A percentile compares a stretch with the other conserved stretches of the same genome.
phyloP scores from a whole-genome alignment of 169 alveolate species.

The Plasmodium coatneyi region DNA sequence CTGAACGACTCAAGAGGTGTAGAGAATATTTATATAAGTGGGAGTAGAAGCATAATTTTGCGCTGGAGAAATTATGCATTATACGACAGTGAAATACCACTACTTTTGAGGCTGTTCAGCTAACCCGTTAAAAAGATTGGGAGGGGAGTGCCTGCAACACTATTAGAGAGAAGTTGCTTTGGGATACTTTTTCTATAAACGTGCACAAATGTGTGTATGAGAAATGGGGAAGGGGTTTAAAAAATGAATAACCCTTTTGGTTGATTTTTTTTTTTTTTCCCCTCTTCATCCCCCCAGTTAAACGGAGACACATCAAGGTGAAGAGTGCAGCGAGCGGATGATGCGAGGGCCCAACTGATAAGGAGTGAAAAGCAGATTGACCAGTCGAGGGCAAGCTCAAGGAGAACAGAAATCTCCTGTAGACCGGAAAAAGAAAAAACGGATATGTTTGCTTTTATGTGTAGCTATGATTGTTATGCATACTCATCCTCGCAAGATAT shows the following conservation, averaged over 20 bases:
- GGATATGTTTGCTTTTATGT: neutral
- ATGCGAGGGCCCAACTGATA: neutral
- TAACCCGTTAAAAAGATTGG: neutral
- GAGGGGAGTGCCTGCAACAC: neutral
- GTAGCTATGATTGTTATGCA: neutral
- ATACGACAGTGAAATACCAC: slow-evolving; percentile 9
- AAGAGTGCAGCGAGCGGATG: neutral
- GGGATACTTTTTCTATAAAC: neutral
- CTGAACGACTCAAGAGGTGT: slow-evolving; percentile 7
- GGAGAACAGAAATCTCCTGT: slow-evolving; percentile 3
- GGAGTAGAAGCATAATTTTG: neutral
- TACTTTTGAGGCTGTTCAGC: neutral
- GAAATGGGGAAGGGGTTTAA: neutral
- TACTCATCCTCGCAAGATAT: neutral
- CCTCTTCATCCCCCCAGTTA: neutral
- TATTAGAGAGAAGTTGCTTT: neutral
- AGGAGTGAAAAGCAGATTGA: neutral
- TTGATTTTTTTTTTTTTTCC: neutral
- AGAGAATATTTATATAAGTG: neutral
- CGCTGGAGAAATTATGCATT: neutral
- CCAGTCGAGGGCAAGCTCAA: neutral
- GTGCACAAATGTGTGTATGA: neutral
- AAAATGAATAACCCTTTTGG: neutral
- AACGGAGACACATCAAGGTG: neutral
- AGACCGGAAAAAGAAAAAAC: neutral